Conservation (phyloP, 768 basidiomycete species). For the Tulasnella sp. region DNA sequence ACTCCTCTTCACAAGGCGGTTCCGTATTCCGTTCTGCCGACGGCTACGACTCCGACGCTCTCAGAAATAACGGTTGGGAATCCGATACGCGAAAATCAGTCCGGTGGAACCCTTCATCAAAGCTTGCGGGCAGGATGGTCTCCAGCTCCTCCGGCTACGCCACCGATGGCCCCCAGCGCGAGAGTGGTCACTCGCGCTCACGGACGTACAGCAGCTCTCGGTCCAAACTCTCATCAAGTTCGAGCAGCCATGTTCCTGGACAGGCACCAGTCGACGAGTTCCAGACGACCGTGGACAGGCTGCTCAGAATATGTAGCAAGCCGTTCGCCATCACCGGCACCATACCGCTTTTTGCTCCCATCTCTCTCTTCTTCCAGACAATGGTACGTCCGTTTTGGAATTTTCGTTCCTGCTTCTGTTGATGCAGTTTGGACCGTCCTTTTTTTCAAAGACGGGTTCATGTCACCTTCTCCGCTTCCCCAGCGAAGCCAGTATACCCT, state of each 20-base stretch:
- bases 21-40: not conserved
- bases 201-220: slow-evolving; percentile 8
- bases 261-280: slow-evolving; percentile 9
- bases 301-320: slow-evolving; percentile 1
- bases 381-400: not conserved
- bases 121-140: not conserved
- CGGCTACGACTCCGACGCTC: slow-evolving; percentile 6
- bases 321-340: slow-evolving; percentile 14
- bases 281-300: slow-evolving; percentile 11
- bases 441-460: slow-evolving; percentile 7
- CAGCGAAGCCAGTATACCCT: slow-evolving; percentile 5
- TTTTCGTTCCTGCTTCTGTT: not conserved
- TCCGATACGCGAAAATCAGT: slow-evolving; percentile 9
- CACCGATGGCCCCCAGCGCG: not conserved
- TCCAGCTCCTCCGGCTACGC: not conserved
- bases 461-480: slow-evolving; percentile 15
- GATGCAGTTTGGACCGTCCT: not conserved
- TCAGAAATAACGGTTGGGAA: slow-evolving; percentile 1
- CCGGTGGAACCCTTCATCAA: not conserved
- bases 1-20: not conserved
- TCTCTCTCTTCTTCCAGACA: slow-evolving; percentile 14
- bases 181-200: not conserved
- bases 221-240: not conserved
- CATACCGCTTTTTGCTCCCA: slow-evolving; percentile 10
- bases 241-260: not conserved